A percentile compares a stretch with the other conserved stretches of the same genome.
These are phyloP conservation scores for Auricularia cornea DNA, from an alignment of 768 basidiomycete species.

Conservation along the genomic window DNA sequence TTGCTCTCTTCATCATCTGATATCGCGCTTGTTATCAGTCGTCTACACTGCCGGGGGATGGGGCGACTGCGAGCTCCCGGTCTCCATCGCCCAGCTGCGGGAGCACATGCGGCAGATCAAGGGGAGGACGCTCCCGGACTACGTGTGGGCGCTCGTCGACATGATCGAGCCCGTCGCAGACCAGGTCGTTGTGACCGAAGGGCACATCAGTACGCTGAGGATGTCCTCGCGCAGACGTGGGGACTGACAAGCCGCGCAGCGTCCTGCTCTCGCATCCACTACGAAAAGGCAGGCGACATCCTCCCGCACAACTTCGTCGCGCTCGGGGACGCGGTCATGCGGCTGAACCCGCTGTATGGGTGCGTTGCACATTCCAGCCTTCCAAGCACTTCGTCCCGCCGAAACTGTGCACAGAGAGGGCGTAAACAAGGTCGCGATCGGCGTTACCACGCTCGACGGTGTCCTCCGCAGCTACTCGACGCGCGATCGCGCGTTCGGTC, in stretches of 20 bases:
- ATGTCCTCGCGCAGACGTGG: no score
- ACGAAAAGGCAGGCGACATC: conserved; percentile 15
- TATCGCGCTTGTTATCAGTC: no score
- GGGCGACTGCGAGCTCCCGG: no score
- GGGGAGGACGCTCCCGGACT: not conserved
- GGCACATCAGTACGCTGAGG: no score
- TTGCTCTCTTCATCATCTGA: no score
- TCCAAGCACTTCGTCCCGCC: not conserved
- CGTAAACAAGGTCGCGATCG: not conserved
- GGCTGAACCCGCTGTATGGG: conserved; percentile 16
- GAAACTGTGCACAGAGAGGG: not conserved
- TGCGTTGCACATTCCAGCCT: not conserved
- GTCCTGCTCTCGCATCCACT: conserved; percentile 17
- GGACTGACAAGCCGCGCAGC: conserved; percentile 12
- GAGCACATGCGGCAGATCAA: not conserved
- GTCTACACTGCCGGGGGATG: no score
- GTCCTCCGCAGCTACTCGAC: not conserved
- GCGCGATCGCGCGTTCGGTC: not conserved
- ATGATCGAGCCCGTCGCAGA: no score
- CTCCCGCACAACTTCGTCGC: conserved; percentile 28
- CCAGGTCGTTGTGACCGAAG: no score
- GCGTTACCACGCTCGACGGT: not conserved
- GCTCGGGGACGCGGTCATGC: conserved; percentile 28
- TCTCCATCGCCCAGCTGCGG: no score
- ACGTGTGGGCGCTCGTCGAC: no score